These are phyloP conservation scores for Pelargonium citronellum DNA, from an alignment of 441 rosid species.

Conservation along the genomic window DNA sequence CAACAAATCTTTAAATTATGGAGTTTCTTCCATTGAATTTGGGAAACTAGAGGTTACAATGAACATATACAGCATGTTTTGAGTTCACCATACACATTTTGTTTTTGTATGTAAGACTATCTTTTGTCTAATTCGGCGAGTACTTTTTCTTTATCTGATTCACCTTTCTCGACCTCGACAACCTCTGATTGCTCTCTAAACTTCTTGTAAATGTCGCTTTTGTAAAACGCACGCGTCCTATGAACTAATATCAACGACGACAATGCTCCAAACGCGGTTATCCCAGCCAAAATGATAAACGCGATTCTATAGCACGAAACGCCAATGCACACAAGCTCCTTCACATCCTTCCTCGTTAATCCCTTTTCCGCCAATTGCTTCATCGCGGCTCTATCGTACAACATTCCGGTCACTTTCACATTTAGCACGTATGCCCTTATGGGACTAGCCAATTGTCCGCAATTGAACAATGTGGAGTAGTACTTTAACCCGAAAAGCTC, in stretches of 20 bases:
- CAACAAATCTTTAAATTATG: too few species aligned
- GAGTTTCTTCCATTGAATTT: too few species aligned
- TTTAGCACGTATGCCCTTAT: slow-evolving; percentile 70
- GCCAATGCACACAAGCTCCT: slow-evolving; percentile 68
- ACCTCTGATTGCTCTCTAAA: slow-evolving; percentile 38
- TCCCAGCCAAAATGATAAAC: slow-evolving; percentile 49
- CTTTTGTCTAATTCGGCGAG: too few species aligned
- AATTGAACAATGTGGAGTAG: slow-evolving; percentile 80
- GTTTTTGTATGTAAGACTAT: too few species aligned
- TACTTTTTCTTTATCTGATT: not conserved
- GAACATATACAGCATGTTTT: too few species aligned
- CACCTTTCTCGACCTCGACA: slow-evolving; percentile 16
- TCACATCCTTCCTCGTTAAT: slow-evolving; percentile 40
- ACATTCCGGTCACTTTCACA: slow-evolving; percentile 59
- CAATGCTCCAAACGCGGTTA: slow-evolving; percentile 54
- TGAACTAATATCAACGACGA: slow-evolving; percentile 52
- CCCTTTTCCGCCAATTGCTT: slow-evolving; percentile 48
- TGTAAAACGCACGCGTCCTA: slow-evolving; percentile 66
- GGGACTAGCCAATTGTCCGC: slow-evolving; percentile 80
- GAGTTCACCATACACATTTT: too few species aligned
- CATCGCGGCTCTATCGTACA: slow-evolving; percentile 62
- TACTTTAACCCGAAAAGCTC: slow-evolving; percentile 82
- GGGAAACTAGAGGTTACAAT: too few species aligned
- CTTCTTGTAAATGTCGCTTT: slow-evolving; percentile 68
- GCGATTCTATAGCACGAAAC: slow-evolving; percentile 51